Percentiles rank a stretch among this genome's conserved stretches.
Evolutionary conservation across 1,139 yeast genomes (phyloP).

Genomic region (Zygoascus meyerae): DNA sequence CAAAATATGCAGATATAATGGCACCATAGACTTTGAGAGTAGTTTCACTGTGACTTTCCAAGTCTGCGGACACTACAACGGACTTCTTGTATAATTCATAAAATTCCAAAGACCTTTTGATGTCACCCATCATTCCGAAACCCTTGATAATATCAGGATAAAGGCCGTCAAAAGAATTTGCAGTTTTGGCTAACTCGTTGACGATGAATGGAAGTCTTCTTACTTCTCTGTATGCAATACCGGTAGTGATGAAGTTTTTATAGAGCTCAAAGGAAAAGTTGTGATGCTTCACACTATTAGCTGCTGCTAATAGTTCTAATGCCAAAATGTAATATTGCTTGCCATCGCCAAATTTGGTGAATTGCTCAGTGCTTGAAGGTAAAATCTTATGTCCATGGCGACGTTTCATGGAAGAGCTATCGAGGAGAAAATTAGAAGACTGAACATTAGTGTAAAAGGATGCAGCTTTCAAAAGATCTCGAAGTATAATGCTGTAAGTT

Average conservation of each 20-base stretch:
- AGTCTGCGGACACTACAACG: not conserved
- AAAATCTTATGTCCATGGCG: constrained; percentile 6
- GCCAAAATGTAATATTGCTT: constrained; percentile 25
- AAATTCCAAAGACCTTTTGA: constrained; percentile 16
- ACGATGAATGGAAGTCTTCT: constrained; percentile 12
- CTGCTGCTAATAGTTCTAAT: constrained; percentile 27
- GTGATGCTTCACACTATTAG: constrained; percentile 24
- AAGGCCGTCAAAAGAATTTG: constrained; percentile 4
- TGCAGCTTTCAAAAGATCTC: constrained; percentile 26
- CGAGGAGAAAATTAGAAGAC: not conserved
- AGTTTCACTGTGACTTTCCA: constrained; percentile 1
- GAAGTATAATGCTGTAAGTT: constrained; percentile 30
- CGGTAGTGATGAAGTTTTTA: constrained; percentile 18
- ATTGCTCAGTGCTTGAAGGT: constrained; percentile 9
- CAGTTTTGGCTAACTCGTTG: constrained; percentile 12
- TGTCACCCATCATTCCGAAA: constrained; percentile 18
- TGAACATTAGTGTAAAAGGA: constrained; percentile 7
- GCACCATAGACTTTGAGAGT: constrained; percentile 23
- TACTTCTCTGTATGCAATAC: constrained; percentile 14
- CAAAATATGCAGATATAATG: constrained; percentile 31
- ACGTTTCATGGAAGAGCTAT: not conserved
- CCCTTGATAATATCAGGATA: constrained; percentile 17
- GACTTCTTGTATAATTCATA: constrained; percentile 11
- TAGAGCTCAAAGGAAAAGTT: constrained; percentile 19
- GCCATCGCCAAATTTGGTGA: constrained; percentile 18